Base-by-base conservation (phyloP, 1,139 yeast species). In the Hansenula anomala region DNA sequence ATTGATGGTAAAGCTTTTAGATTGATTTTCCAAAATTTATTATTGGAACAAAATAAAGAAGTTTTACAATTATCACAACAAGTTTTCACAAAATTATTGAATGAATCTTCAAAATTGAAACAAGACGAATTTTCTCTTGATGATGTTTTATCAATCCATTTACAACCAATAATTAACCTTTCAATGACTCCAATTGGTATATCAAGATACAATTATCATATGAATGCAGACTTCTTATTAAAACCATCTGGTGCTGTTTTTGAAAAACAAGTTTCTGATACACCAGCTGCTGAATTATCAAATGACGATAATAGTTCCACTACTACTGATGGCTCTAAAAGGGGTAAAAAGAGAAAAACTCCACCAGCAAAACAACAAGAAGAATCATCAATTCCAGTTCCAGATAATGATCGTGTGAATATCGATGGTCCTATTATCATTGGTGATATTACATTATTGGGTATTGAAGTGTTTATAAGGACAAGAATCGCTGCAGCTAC, bases 151-250 rank as follows among this genome's bases (percentile, higher is more conserved):
- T 56, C 64, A 6, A 64, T 66, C 6, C 89, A 83, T 51, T 63
- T 78, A 46, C 69, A 68, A 30, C 80, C 95, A 1, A 67, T 88
- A 37, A 63, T 88, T 37, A 74, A 80, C 12, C 68, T 94, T 35
- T 59, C 89, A 35, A 82, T 87, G 83, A 92, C 97, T 0, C 98
- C 98, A 6, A 84, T 94, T 46, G 98, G 99, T 45, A 79, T 89
- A 40, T 86, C 96, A 3, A 79, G 98, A 48, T 87, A 84, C 58
- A 85, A 83, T 51, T 92, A 87, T 61, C 78, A 79, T 34, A 87
- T 94, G 96, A 82, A 87, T 51, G 69, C 88, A 0, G 66, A 71
- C 16, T 70, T 80, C 38, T 75, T 92, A 33, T 67, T 92, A 58
- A 77, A 88, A 47, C 95, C 97, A 1, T 85, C 96, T 6, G 95